Base-by-base conservation (phyloP, 805 yeast species). In the Metschnikowia noctiluminum region DNA sequence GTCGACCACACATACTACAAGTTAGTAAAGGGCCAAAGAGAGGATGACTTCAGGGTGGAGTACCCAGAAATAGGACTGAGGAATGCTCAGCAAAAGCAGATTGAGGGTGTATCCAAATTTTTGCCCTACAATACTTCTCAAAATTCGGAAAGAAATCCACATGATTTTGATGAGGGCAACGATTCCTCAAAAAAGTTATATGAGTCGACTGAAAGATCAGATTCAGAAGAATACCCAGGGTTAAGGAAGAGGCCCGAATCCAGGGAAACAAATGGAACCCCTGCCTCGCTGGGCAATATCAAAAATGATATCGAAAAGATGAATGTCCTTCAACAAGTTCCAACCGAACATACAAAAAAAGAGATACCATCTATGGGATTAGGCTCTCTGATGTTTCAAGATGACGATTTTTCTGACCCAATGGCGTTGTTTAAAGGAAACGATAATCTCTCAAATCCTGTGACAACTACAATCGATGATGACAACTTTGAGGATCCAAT, bases 1-100 rank as follows among this genome's bases (percentile, higher is more conserved):
- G 94, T 89, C 1, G 95, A 89, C 60, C 96, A 89, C 69, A 79
- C 83, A 3, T 73, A 78, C 50, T 87, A 77, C 61, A 78, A 74
- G 50, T 78, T 84, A 35, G 69, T 76, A 55, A 77, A 75, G 12
- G 80, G 75, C 8, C 82, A 81, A 53, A 62, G 57, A 14, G 80
- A 77, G 45, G 80, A 77, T 42, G 76, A 72, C 43, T 70, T 62
- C 52, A 44, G 46, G 46, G 58, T 73, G 2, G 63, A 69, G 43
- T 60, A 69, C 48, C 59, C 63, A 15, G 40, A 15, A 15, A 12
- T 41, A 1, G 16, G 7, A 21, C 16, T 11, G 28, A 14, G 11
- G 13, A 46, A 46, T 12, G 16, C 12, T 6, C 52, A 58, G 26
- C 52, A 42, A 32, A 48, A 40, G 46, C 49, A 13, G 42, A 42